Conservation (phyloP, 2,329 filamentous ascomycete genomes). For the Colletotrichum kahawae region DNA sequence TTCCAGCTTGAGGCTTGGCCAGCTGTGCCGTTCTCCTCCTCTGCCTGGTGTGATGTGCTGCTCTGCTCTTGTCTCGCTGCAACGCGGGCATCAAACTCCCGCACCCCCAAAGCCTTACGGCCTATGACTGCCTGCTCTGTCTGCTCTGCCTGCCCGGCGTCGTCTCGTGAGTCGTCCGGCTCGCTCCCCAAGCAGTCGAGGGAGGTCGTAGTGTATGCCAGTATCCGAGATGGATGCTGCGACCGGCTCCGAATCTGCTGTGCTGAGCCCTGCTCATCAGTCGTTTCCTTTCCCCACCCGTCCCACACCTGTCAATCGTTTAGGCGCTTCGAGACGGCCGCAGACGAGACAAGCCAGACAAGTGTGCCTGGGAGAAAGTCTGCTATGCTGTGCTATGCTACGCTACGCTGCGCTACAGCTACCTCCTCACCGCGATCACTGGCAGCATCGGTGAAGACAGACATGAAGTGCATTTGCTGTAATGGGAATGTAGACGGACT, state of each 20-base stretch:
- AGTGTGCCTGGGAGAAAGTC: background rate
- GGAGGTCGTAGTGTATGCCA: background rate
- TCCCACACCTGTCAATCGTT: constrained; percentile 11
- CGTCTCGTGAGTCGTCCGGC: background rate
- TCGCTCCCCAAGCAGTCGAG: background rate
- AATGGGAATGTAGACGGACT: background rate
- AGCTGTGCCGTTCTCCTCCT: background rate
- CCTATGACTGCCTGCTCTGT: background rate
- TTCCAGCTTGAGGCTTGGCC: background rate
- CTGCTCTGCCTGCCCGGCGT: background rate
- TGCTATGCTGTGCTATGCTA: background rate
- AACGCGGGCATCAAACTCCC: background rate
- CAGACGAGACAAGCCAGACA: background rate
- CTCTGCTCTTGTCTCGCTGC: background rate
- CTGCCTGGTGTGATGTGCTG: background rate
- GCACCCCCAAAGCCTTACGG: background rate
- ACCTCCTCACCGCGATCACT: background rate
- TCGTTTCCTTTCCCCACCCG: background rate
- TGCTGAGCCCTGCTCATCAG: constrained; percentile 13
- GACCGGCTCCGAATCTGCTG: background rate
- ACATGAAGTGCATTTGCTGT: background rate
- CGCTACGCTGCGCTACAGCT: background rate
- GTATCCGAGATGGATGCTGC: background rate
- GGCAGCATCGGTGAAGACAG: background rate
- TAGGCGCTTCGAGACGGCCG: constrained; percentile 12